Conservation (phyloP, 129 eudicot genomes). For the Kitagawia praeruptora region DNA sequence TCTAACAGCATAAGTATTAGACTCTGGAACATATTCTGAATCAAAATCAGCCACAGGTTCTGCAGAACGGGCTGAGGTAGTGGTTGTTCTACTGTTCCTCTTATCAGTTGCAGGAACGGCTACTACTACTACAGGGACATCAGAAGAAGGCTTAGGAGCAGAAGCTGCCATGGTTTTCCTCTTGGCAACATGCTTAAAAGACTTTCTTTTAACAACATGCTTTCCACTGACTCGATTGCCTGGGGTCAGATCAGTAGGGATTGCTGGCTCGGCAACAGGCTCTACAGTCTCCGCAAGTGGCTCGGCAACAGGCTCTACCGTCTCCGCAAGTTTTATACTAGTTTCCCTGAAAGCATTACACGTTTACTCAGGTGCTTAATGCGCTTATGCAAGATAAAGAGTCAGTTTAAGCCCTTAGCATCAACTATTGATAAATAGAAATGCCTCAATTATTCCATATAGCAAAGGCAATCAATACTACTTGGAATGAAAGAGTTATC, state of each 20-base stretch:
- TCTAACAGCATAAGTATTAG: conserved; percentile 15
- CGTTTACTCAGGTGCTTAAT: not conserved
- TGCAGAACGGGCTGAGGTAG: conserved; percentile 28
- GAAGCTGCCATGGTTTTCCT: conserved; percentile 14
- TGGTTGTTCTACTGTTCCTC: conserved; percentile 25
- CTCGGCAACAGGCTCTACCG: conserved; percentile 23
- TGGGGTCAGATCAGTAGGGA: conserved; percentile 13
- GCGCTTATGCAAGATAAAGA: not conserved
- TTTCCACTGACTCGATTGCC: conserved; percentile 22
- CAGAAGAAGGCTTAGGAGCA: conserved; percentile 11
- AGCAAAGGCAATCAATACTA: not conserved
- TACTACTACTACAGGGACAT: conserved; percentile 12
- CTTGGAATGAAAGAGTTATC: not conserved
- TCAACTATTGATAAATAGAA: not conserved
- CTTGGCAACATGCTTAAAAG: conserved; percentile 18
- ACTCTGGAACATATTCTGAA: conserved; percentile 26
- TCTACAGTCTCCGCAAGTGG: conserved; percentile 37
- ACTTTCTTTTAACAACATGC: conserved; percentile 20
- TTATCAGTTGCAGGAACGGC: conserved; percentile 23
- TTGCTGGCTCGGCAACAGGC: conserved; percentile 18
- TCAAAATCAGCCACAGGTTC: conserved; percentile 29
- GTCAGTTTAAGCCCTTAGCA: not conserved
- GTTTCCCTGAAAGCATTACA: conserved; percentile 32
- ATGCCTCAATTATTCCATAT: not conserved
- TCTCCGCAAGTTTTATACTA: conserved; percentile 36